These are phyloP conservation scores for Nemania sp. DNA, from an alignment of 2,329 filamentous ascomycete genomes.

Conservation along the genomic window DNA sequence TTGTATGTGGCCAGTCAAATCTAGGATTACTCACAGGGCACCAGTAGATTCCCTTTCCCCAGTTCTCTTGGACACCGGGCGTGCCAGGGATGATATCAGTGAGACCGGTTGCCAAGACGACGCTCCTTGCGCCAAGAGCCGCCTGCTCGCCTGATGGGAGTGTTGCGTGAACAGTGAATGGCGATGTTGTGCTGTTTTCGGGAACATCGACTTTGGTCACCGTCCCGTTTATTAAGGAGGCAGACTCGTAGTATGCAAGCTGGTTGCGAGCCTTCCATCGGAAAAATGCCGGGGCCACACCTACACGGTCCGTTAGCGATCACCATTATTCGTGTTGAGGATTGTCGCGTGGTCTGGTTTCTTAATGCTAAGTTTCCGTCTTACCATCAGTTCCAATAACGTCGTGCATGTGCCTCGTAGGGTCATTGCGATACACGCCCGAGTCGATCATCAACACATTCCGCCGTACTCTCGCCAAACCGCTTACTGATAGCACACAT, in stretches of 20 bases:
- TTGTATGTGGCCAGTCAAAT: too few species aligned
- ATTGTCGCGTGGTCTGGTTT: background rate
- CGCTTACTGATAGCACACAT: slow-evolving; percentile 48
- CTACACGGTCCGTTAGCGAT: slow-evolving; percentile 38
- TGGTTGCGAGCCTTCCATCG: slow-evolving; percentile 57
- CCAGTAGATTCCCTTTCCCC: slow-evolving; percentile 64
- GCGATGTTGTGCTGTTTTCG: slow-evolving; percentile 15
- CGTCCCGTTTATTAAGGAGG: slow-evolving; percentile 55
- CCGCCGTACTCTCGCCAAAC: slow-evolving; percentile 60
- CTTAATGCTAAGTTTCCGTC: background rate
- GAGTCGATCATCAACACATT: slow-evolving; percentile 61
- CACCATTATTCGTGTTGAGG: background rate
- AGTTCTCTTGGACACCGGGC: slow-evolving; percentile 57
- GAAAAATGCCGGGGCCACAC: slow-evolving; percentile 57
- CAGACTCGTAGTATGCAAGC: slow-evolving; percentile 54
- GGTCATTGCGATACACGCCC: slow-evolving; percentile 58
- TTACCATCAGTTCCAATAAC: slow-evolving; percentile 62
- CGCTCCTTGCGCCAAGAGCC: slow-evolving; percentile 52
- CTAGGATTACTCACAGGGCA: slow-evolving; percentile 46
- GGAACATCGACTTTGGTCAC: slow-evolving; percentile 48
- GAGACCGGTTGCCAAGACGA: slow-evolving; percentile 62
- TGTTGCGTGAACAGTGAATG: slow-evolving; percentile 49
- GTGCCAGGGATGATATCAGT: slow-evolving; percentile 57
- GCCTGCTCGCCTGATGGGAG: slow-evolving; percentile 31
- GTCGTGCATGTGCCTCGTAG: slow-evolving; percentile 63